Conservation (phyloP, 305 asterid species). For the Fraxinus greggii region DNA sequence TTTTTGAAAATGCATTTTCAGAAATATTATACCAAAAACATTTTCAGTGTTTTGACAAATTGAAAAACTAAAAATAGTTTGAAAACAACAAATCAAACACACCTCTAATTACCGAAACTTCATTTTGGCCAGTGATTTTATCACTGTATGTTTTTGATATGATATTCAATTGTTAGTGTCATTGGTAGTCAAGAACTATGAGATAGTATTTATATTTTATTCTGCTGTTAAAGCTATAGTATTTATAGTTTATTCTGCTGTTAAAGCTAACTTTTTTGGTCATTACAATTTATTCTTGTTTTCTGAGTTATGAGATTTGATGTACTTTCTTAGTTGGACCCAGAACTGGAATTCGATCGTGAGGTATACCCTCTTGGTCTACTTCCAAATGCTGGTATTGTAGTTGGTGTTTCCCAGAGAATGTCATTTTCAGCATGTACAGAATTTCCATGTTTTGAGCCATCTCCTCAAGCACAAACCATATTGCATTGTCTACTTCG, state of each 20-base stretch:
- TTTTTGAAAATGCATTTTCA: too few species aligned
- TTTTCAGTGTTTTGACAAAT: too few species aligned
- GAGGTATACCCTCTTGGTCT: constrained; percentile 98
- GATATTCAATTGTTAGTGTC: not conserved
- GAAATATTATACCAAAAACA: too few species aligned
- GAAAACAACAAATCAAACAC: too few species aligned
- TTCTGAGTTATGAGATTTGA: constrained; percentile 32
- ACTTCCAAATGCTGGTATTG: constrained; percentile 95
- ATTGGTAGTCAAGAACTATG: not conserved
- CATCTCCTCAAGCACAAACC: constrained; percentile 98
- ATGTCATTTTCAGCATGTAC: constrained; percentile 97
- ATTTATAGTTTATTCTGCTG: constrained; percentile 6
- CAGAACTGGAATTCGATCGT: constrained; percentile 98
- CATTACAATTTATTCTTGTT: constrained; percentile 4
- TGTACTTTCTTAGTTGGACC: constrained; percentile 76
- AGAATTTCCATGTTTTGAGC: constrained; percentile 99
- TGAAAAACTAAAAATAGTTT: too few species aligned
- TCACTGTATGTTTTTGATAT: not conserved
- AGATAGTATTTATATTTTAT: not conserved
- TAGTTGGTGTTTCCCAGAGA: constrained; percentile 98
- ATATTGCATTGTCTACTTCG: constrained; percentile 95
- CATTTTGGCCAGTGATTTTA: not conserved
- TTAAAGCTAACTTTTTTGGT: constrained; percentile 4
- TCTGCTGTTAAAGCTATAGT: constrained; percentile 1
- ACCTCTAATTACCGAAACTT: not conserved